Evolutionary conservation across 768 basidiomycete genomes (phyloP).

Genomic region (Dentipellis fragilis): DNA sequence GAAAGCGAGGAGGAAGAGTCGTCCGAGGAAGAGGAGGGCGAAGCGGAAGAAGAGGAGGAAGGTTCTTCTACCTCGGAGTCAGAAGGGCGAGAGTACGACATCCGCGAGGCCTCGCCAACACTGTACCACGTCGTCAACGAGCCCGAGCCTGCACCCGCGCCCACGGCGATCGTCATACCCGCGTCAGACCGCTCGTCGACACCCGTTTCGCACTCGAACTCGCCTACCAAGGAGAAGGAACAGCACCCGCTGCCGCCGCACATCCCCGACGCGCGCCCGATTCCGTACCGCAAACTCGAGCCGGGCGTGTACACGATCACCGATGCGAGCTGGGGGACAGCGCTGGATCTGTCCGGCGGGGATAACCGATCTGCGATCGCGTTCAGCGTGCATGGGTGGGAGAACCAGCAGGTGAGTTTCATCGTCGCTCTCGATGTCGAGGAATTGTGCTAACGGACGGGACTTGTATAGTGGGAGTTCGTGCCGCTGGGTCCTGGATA

Average conservation of each 20-base stretch:
- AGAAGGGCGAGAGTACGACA: too few relatives aligned
- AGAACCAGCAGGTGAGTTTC: constrained; percentile 11
- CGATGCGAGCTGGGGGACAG: constrained; percentile 12
- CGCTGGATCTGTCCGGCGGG: constrained; percentile 12
- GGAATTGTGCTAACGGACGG: not conserved
- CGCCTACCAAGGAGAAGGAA: not conserved
- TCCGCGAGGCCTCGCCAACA: not conserved
- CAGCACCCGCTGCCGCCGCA: not conserved
- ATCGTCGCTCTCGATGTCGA: not conserved
- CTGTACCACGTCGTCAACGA: not conserved
- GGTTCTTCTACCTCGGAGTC: too few relatives aligned
- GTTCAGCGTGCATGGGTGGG: constrained; percentile 12
- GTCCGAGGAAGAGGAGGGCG: not conserved
- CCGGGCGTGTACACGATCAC: constrained; percentile 11
- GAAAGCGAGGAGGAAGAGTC: not conserved
- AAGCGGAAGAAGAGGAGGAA: not conserved
- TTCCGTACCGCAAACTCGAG: not conserved
- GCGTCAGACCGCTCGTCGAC: not conserved
- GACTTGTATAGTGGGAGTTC: not conserved
- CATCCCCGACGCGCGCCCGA: not conserved
- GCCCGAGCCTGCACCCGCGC: not conserved
- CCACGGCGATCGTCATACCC: not conserved
- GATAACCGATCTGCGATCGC: constrained; percentile 10
- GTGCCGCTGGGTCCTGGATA: not conserved
- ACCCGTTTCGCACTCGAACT: not conserved